Evolutionary conservation across 305 asterid species (phyloP).

Genomic region (Andrographis paniculata): DNA sequence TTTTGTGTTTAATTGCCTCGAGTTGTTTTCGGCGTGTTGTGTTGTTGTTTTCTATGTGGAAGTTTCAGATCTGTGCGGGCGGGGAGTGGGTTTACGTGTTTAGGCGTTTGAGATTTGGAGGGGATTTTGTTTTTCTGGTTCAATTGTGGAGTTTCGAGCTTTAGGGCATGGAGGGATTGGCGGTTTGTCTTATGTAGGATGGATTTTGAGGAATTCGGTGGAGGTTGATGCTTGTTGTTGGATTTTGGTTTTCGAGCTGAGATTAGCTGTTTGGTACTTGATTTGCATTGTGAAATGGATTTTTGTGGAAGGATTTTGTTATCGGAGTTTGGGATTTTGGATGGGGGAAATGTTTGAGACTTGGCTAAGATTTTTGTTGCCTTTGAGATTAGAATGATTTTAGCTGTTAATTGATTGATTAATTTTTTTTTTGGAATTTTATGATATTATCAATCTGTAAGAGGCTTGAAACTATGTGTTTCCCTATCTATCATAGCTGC

Average conservation of each 20-base stretch:
- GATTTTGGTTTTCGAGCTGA: constrained; percentile 1
- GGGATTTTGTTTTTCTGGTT: no score
- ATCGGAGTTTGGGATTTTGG: background rate
- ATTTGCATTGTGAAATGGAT: constrained; percentile 3
- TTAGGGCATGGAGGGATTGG: no score
- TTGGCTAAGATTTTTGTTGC: constrained; percentile 8
- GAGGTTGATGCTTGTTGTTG: constrained; percentile 6
- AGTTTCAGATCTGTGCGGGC: constrained; percentile 27
- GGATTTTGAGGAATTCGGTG: constrained; percentile 7
- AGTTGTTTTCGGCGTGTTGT: background rate
- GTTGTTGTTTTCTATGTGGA: constrained; percentile 8
- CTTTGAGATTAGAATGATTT: constrained; percentile 2
- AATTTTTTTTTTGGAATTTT: background rate
- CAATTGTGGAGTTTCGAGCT: no score
- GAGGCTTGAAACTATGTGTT: background rate
- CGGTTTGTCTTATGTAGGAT: no score
- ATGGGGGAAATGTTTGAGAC: constrained; percentile 4
- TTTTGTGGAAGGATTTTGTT: background rate
- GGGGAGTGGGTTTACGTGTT: constrained; percentile 9
- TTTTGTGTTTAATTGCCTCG: background rate
- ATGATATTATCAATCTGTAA: background rate
- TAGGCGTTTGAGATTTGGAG: no score
- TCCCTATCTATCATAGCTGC: background rate
- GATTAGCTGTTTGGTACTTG: constrained; percentile 13
- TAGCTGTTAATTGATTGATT: background rate